phyloP scores from a whole-genome alignment of 148 eudicot species.

The Mesembryanthemum crystallinum region DNA sequence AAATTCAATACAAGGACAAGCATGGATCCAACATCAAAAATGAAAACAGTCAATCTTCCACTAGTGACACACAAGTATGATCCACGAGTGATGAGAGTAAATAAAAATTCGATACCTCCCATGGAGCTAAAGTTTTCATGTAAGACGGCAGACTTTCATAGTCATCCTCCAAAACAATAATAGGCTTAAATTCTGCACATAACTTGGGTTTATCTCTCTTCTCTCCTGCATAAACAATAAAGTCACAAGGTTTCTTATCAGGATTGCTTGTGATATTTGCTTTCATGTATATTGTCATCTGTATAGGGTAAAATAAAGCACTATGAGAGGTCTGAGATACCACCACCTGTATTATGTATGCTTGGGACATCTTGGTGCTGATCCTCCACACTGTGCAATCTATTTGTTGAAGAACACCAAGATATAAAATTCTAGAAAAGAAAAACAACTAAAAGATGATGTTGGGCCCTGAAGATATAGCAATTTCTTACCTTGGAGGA shows the following conservation, averaged over 20 bases:
- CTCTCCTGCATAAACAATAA: slow-evolving; percentile 31
- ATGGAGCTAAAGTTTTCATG: slow-evolving; percentile 71
- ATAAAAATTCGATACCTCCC: slow-evolving; percentile 58
- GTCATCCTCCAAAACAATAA: slow-evolving; percentile 57
- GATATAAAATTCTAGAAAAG: background rate
- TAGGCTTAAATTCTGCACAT: slow-evolving; percentile 34
- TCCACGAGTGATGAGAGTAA: background rate
- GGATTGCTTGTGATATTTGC: background rate
- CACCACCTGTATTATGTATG: slow-evolving; percentile 30
- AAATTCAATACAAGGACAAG: background rate
- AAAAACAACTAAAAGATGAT: background rate
- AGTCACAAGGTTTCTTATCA: background rate
- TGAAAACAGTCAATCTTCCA: background rate
- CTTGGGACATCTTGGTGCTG: slow-evolving; percentile 28
- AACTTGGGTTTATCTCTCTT: slow-evolving; percentile 31
- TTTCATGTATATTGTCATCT: background rate
- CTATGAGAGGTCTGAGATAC: background rate
- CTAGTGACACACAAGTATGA: background rate
- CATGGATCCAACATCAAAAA: background rate
- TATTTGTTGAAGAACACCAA: slow-evolving; percentile 12
- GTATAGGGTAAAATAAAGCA: background rate
- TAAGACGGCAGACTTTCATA: slow-evolving; percentile 81
- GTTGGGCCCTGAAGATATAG: background rate
- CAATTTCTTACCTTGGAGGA: slow-evolving; percentile 35
- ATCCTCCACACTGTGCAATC: slow-evolving; percentile 24